Evolutionary conservation across 768 basidiomycete genomes (phyloP), one percentile per base, ranked within the genome.

Genomic region (Omphalotus guepiniiformis): DNA sequence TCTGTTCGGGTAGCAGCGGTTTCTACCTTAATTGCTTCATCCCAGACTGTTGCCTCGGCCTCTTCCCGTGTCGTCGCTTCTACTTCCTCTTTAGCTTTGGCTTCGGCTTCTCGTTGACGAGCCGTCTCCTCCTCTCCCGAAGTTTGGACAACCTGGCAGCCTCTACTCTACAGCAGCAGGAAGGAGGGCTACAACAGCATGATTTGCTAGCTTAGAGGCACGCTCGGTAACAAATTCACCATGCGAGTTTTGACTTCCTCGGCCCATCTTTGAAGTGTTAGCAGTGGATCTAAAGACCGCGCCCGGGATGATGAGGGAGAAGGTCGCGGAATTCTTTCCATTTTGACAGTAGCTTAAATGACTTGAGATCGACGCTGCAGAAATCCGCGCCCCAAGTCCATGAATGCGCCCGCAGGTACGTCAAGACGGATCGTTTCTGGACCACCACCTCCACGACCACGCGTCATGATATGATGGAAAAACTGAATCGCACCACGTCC

Each of bases 191-290:
- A 93, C 65, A 19, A 79, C 64, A 39, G 92, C 69, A 58, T 93
- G 89, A 55, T 85, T 85, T 22, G 73, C 69, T 12, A 96, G 59
- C 55, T 80, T 88, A 19, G 65, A 71, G 16, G 81, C 72, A 16
- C 91, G 78, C 48, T 88, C 83, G 9, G 75, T 63, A 7, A 83
- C 78, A 49, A 86, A 85, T 53, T 82, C 82, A 13, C 88, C 85
- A 48, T 92, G 83, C 19, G 67, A 26, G 88, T 82, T 58, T 87
- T 89, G 51, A 80, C 82, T 63, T 95, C 93, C 60, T 95, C 93
- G 1, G 78, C 70, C 94, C 94, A 97, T 48, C 94, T 79, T 57
- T 91, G 88, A 25, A 84, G 60, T 1, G 93, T 95, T 8, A 88
- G 72, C 46, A 90, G 67, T 1, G 93, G 91, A 26, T 88, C 83